Evolutionary conservation across 177 flowering plant species (phyloP).

Genomic region (Vitis hybrid): DNA sequence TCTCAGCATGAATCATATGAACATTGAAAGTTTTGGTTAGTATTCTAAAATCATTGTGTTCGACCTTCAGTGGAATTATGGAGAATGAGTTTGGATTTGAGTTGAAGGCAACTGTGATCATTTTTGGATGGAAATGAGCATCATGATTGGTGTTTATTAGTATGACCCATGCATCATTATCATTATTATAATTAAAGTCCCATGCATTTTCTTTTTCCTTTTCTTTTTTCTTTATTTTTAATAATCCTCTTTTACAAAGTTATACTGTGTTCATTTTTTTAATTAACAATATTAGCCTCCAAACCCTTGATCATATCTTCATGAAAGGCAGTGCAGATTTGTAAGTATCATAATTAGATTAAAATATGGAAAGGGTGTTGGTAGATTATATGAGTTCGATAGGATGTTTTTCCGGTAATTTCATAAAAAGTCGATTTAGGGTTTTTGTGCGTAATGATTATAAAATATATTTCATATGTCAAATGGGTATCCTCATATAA

Average conservation of each 20-base stretch:
- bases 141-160: conserved; percentile 5
- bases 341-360: conserved; percentile 3
- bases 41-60: not conserved
- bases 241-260: conserved; percentile 4
- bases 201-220: not conserved
- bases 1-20: no score
- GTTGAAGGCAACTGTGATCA: not conserved
- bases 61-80: not conserved
- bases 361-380: not conserved
- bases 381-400: no score
- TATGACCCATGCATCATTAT: conserved; percentile 12
- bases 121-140: not conserved
- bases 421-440: no score
- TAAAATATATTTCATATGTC: no score
- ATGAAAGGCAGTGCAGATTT: conserved; percentile 28
- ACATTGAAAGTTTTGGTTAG: no score
- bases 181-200: not conserved
- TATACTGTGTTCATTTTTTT: not conserved
- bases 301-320: conserved; percentile 20
- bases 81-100: conserved; percentile 1
- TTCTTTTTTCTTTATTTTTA: not conserved
- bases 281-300: conserved; percentile 7
- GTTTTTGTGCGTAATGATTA: no score
- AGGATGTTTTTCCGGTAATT: no score
- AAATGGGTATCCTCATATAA: no score